Base-by-base conservation (phyloP, 306 rosid species). In the Rosa lucieae region DNA sequence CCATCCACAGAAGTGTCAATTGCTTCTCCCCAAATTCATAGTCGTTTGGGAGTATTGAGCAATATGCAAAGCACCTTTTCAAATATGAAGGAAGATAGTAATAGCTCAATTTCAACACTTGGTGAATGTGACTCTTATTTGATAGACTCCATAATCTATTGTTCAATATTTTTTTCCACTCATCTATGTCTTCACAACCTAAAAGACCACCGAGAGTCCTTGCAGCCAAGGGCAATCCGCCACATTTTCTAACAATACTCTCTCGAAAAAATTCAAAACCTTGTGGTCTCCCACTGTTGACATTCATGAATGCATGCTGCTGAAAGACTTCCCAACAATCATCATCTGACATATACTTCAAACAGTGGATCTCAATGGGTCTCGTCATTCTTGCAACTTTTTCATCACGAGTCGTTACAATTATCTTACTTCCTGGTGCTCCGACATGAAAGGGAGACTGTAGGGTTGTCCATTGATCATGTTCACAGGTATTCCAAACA, bases 41-140 rank as follows among this genome's bases (percentile, higher is more conserved):
- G 58, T 51, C 83, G 39, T 78, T 78, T 0, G 87, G 84, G 0
- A 87, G 59, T 18, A 87, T 70, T 0, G 85, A 84, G 14, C 84
- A 81, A 67, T 86, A 86, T 8, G 89, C 82, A 79, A 86, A 86
- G 11, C 89, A 86, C 15, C 67, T 42, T 2, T 86, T 86, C 12
- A 86, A 39, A 37, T 39, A 35, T 1, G 75, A 67, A 0, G 89
- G 79, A 1, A 83, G 75, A 67, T 75, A 62, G 0, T 73, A n/a
- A 35, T 84, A 87, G 26, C 85, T 84, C 13, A 87, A 2, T 61
- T 78, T 76, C 1, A 84, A 20, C 3, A 78, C 74, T 0, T 77
- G 81, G n/a, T 82, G 61, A 21, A 87, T 76, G 3, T 35, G 5
- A 11, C 3, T 76, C 0, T 74, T 3, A 9, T 59, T 1, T 9